Base-by-base conservation (phyloP, 768 basidiomycete species). In the Leccinellum albellum region DNA sequence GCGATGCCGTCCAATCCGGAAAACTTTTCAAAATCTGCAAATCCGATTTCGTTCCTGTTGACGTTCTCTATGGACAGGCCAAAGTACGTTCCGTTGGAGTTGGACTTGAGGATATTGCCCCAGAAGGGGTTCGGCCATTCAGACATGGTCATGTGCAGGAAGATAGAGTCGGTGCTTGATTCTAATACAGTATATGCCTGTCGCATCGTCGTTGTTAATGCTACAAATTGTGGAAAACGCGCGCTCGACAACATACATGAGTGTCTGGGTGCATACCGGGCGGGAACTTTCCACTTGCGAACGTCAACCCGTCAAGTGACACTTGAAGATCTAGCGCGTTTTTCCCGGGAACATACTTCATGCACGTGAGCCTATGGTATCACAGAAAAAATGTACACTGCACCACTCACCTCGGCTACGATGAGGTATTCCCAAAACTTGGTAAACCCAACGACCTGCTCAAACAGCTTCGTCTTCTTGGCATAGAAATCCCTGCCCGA, bases 1-100 rank as follows among this genome's bases (percentile, higher is more conserved):
- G 96, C 96, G 60, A 99, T 96, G 0, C 97, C 97, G 69, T 98
- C 95, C 50, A 99, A 73, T 10, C 94, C 95, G 55, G 89, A 84
- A 81, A 98, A 89, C 79, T 98, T 99, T 76, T 99, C 97, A 63
- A 98, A 99, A 71, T 99, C 96, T 31, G 94, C 95, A 66, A 82
- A 98, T 5, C 97, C 97, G 0, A 75, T 68, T 0, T 83, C 75
- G 68, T 99, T 88, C n/a, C 97, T 83, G 71, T 98, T 98, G 54
- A 91, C 97, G 64, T 94, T 81, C 63, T 91, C 88, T 37, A 91
- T 66, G 1, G 94, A 91, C 12, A 94, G 70, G 21, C 90, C 87
- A 69, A 94, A 99, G 77, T 97, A 98, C 0, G 97, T 99, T 35
- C 97, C 97, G 65, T 99, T 99, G 29, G 90, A 98, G 72, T 99